Evolutionary conservation across 1,284 basidiomycete genomes (phyloP).

Genomic region (Microbotryum saponariae): DNA sequence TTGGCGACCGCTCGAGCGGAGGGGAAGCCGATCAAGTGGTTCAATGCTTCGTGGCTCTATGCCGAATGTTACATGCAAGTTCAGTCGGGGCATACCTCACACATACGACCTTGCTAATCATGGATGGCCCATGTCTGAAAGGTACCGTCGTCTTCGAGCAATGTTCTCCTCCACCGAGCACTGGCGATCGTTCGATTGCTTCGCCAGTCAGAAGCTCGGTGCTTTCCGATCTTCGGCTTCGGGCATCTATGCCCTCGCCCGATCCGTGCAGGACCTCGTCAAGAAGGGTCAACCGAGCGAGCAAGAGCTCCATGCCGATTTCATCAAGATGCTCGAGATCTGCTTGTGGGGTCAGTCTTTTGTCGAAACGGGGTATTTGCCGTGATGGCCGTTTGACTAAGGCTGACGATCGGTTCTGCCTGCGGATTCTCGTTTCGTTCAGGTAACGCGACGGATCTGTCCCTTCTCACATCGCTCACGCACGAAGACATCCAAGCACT

Average conservation of each 20-base stretch:
- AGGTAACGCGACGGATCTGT: conserved; percentile 56
- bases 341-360: conserved; percentile 57
- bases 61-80: conserved; percentile 66
- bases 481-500: conserved; percentile 72
- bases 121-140: conserved; percentile 37
- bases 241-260: conserved; percentile 55
- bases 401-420: too few species aligned
- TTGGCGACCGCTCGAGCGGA: conserved; percentile 50
- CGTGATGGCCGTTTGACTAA: too few species aligned
- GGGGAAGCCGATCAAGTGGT: conserved; percentile 67
- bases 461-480: conserved; percentile 69
- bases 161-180: conserved; percentile 62
- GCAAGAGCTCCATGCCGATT: conserved; percentile 53
- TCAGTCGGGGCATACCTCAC: not conserved
- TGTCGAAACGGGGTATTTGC: conserved; percentile 35
- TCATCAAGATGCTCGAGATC: conserved; percentile 79
- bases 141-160: conserved; percentile 75
- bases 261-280: conserved; percentile 21
- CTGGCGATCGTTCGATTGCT: conserved; percentile 80
- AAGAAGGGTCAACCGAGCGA: conserved; percentile 45
- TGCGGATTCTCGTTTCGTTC: not conserved
- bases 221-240: conserved; percentile 72
- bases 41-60: conserved; percentile 83
- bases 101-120: conserved; percentile 47
- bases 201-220: conserved; percentile 67